Base-by-base conservation (phyloP, 768 basidiomycete species). In the Tubosaeta sp. region DNA sequence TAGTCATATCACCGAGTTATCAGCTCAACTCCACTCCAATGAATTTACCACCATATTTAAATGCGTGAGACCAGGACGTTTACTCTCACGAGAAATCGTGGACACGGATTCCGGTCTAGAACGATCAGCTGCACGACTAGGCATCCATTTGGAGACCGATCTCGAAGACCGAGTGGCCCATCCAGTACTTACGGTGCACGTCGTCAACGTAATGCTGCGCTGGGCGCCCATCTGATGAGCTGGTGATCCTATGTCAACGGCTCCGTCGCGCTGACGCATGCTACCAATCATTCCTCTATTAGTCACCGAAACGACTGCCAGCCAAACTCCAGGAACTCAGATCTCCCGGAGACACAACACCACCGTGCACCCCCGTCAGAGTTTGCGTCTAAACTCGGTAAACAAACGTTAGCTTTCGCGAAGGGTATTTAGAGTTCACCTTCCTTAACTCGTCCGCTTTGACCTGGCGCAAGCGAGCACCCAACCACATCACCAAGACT, bases 1-100 rank as follows among this genome's bases (percentile, higher is more conserved):
- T 50, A 27, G 27, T 50, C 25, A 7, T 61, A 69, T 59, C 54
- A 46, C 63, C 63, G 61, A 50, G 9, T 29, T 66, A 58, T 51
- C 52, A 19, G 43, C 61, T 48, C 51, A 38, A 17, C 33, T 54
- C 43, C 52, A 46, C 51, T 46, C 41, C 44, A 54, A 52, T 55
- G 52, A 54, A 57, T 63, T 58, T 61, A 51, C 63, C 43, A 41
- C 56, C 55, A 43, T 26, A 46, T 46, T 46, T 46, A 46, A 31
- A 48, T 38, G 33, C 63, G 58, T 66, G 62, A 42, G 61, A 65
- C 62, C 45, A 47, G 47, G 19, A 35, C 38, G 34, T 6, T 19
- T 46, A 16, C 48, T 44, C 45, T 17, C 37, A 19, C 33, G 26
- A 29, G 39, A 38, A 32, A 5, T 10, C 38, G 22, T 48, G 34